Evolutionary conservation across 164 flowering plant species (phyloP), one percentile per base, ranked within the genome.

Genomic region (Nymphaea colorata): DNA sequence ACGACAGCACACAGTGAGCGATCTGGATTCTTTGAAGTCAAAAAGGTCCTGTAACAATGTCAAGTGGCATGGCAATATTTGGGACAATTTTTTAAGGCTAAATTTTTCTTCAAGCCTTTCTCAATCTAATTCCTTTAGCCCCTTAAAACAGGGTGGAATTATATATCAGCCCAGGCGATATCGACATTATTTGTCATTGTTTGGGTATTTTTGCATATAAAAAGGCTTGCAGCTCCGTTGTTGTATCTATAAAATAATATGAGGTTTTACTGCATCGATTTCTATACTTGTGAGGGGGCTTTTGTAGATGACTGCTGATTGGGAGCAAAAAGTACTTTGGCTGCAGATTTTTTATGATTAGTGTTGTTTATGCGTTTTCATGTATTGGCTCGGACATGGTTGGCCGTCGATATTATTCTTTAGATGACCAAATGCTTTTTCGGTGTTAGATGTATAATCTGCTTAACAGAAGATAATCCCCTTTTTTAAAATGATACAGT

Each of bases 1-100:
- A 87, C 85, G 14, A 80, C 86, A 60, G 97, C 96, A 59, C 75
- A 90, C 83, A 82, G 79, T 70, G 85, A 83, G 72, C 73, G 77
- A 8, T n/a, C 85, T 41, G 64, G 73, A 73, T 95, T 84, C 76
- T 86, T 90, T 62, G 75, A 87, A 75, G 87, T 92, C 64, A 88
- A 87, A 77, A 87, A 82, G 69, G 89, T 76, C 17, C 84, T 90
- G 4, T 89, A 75, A 78, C 6, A 44, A 45, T 18, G 17, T 42
- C 14, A 44, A 16, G 16, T 16, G 16, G 7, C 64, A 17, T 61
- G 36, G 16, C 25, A 41, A 61, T 55, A 8, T 61, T 12, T 5
- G 12, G 14, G 10, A 51, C 14, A 8, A 51, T 51, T 51, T 51
- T 51, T 3, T 8, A 51, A 51, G 14, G 14, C 14, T 15, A 51